Evolutionary conservation across 371 early-diverging fungal species (phyloP).

Genomic region (Nematocida parisii): DNA sequence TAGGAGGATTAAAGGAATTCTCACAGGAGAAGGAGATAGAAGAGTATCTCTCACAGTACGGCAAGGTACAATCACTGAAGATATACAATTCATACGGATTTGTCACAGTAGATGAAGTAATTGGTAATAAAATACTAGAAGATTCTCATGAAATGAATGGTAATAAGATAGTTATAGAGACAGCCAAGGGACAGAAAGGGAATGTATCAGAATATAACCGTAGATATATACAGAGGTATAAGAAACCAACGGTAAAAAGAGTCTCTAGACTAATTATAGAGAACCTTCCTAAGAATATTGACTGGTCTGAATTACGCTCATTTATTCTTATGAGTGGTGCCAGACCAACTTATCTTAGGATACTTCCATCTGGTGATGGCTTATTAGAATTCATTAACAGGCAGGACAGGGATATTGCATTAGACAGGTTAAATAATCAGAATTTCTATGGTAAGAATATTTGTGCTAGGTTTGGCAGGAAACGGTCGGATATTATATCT

Average conservation of each 20-base stretch:
- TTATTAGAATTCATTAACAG: constrained; percentile 34
- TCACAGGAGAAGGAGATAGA: constrained; percentile 46
- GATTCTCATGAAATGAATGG: constrained; percentile 29
- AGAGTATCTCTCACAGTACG: constrained; percentile 37
- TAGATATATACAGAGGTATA: background rate
- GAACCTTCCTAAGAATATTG: constrained; percentile 33
- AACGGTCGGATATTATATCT: constrained; percentile 5
- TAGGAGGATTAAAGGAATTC: constrained; percentile 41
- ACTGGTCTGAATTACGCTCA: constrained; percentile 31
- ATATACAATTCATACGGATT: constrained; percentile 50
- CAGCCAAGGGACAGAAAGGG: constrained; percentile 13
- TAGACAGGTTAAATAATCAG: constrained; percentile 28
- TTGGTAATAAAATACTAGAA: constrained; percentile 27
- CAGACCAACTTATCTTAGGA: constrained; percentile 26
- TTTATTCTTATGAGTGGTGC: constrained; percentile 38
- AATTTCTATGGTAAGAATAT: constrained; percentile 13
- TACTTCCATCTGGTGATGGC: constrained; percentile 48
- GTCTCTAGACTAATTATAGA: constrained; percentile 39
- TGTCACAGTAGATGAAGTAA: constrained; percentile 30
- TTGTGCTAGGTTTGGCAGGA: constrained; percentile 43
- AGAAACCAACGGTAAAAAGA: background rate
- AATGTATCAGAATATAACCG: background rate
- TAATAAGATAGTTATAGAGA: constrained; percentile 21
- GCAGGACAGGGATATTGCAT: constrained; percentile 41
- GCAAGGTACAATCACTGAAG: constrained; percentile 18